A percentile compares a stretch with the other conserved stretches of the same genome.
These are phyloP conservation scores for Melanopsichium pennsylvanicum DNA, from an alignment of 1,284 basidiomycete genomes.

Conservation along the genomic window DNA sequence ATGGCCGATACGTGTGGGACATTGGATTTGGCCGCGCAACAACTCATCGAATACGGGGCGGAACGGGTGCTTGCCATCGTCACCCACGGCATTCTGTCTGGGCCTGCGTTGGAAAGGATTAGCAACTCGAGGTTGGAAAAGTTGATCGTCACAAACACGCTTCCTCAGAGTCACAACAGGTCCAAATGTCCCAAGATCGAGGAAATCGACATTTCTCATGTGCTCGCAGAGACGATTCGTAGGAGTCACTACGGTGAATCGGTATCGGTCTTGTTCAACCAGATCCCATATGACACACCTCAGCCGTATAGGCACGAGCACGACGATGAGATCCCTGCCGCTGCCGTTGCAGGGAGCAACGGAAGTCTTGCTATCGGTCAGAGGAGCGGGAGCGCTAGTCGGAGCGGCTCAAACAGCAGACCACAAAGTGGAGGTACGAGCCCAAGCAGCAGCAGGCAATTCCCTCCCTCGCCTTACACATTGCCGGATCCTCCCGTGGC, in stretches of 20 bases:
- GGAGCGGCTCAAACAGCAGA: not conserved
- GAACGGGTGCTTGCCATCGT: constrained; percentile 87
- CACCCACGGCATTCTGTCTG: constrained; percentile 95
- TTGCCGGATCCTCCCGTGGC: constrained; percentile 50
- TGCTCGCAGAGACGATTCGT: constrained; percentile 95
- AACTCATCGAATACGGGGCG: constrained; percentile 90
- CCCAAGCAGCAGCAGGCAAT: constrained; percentile 6
- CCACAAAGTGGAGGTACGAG: constrained; percentile 7
- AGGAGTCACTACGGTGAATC: constrained; percentile 72
- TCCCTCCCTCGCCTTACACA: constrained; percentile 49
- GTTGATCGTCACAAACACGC: constrained; percentile 97
- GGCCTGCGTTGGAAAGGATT: constrained; percentile 76
- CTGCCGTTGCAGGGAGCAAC: not conserved
- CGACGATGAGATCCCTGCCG: constrained; percentile 29
- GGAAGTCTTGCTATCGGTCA: not conserved
- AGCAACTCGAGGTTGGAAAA: constrained; percentile 75
- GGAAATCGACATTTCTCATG: constrained; percentile 87
- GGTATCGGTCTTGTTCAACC: constrained; percentile 62
- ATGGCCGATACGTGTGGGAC: constrained; percentile 99
- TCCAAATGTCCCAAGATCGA: constrained; percentile 84
- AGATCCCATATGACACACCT: constrained; percentile 64
- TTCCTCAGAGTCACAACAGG: constrained; percentile 86
- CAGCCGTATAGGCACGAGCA: constrained; percentile 62
- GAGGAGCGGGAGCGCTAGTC: no score
- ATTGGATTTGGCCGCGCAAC: constrained; percentile 87